Base-by-base conservation (phyloP, 176 grass and related monocot species). In the Olyra latifolia region DNA sequence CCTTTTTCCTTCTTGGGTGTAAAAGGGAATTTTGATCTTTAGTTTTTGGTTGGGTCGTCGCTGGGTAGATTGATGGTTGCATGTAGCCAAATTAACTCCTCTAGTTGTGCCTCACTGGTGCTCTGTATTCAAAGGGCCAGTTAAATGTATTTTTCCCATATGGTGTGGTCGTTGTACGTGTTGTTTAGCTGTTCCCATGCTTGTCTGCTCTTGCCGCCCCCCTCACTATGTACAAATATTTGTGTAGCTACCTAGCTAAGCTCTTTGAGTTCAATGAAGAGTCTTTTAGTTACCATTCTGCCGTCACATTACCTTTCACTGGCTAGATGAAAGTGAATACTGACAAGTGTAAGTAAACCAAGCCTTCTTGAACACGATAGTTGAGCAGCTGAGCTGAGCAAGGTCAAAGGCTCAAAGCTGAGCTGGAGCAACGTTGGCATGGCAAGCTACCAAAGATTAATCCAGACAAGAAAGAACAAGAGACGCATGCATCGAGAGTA, bases 161-260 rank as follows among this genome's bases (percentile, higher is more conserved):
- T 81, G 76, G 13, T 43, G 88, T 89, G 78, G 83, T 78, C 82
- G 77, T 80, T 71, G 82, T 77, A 80, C 64, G 58, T 75, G 86
- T 70, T 86, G 79, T 75, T 82, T 86, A 91, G 88, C 80, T 93
- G 70, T 83, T 76, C 89, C 62, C 59, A 80, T 82, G 73, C 84
- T 80, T 84, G 75, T 81, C 83, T 85, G 77, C 91, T 67, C 79
- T 77, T 60, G 67, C 28, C 70, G 29, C 3, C 49, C 8, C 8
- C 63, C 16, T 15, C 63, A 41, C 63, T 25, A 43, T 84, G 86
- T 74, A 81, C 79, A 71, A 76, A 61, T 71, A 62, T 72, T 69
- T 6, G 52, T 68, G 84, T 74, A 42, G 46, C 57, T 75, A 50
- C 25, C 39, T 40, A 29, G 52, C 52, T 47, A 27, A 25, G 44